Conservation (phyloP, 2,329 filamentous ascomycete genomes). For the Ustulina deusta region DNA sequence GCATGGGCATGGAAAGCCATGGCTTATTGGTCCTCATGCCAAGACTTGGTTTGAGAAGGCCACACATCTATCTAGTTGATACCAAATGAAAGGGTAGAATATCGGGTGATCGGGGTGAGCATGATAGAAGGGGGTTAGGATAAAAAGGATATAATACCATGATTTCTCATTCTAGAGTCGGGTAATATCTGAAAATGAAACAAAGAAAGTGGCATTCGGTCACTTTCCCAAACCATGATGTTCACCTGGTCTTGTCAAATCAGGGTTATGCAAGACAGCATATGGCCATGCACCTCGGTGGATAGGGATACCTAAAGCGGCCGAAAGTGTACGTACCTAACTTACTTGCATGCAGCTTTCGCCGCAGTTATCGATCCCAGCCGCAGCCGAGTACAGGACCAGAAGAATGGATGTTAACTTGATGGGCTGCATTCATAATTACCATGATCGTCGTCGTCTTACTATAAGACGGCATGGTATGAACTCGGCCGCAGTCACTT, state of each 20-base stretch:
- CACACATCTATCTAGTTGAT: background rate
- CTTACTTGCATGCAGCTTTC: background rate
- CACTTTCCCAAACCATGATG: background rate
- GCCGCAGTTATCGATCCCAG: background rate
- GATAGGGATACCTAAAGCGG: no score
- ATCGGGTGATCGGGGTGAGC: background rate
- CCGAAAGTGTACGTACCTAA: background rate
- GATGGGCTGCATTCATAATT: background rate
- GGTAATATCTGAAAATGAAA: conserved; percentile 6
- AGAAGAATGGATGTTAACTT: background rate
- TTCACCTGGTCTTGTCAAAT: background rate
- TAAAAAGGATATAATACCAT: conserved; percentile 9
- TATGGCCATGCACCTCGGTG: conserved; percentile 2
- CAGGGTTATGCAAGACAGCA: background rate
- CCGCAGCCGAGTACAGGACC: background rate
- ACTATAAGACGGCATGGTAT: conserved; percentile 5
- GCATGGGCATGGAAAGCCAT: background rate
- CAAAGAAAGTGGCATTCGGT: background rate
- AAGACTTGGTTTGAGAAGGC: background rate
- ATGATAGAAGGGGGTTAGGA: background rate
- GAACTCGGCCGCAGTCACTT: background rate
- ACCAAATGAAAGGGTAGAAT: background rate
- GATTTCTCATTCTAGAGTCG: conserved; percentile 6
- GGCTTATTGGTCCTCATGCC: background rate
- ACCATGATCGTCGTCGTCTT: background rate